A percentile compares a stretch with the other conserved stretches of the same genome.
phyloP scores from a whole-genome alignment of 2,329 filamentous ascomycete genomes.

The Arachnopeziza araneosa region DNA sequence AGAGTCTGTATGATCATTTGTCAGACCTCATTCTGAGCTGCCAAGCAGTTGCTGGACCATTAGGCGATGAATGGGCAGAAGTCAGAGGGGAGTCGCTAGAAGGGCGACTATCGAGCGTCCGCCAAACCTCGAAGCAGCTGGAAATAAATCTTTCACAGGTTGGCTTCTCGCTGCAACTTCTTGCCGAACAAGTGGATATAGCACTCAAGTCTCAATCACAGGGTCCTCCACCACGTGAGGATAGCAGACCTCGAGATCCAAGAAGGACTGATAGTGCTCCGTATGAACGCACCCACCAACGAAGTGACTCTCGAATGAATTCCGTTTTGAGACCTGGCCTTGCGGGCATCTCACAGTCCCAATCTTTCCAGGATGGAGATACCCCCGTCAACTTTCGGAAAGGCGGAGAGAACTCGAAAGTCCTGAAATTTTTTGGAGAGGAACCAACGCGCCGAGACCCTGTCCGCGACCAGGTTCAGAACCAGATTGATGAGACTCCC shows the following conservation, averaged over 20 bases:
- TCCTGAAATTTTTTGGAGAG: conserved; percentile 62
- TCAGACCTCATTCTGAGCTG: conserved; percentile 84
- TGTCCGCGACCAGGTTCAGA: conserved; percentile 6
- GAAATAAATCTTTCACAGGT: conserved; percentile 85
- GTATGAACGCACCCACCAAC: conserved; percentile 49
- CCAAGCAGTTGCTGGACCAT: conserved; percentile 83
- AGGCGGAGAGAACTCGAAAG: conserved; percentile 58
- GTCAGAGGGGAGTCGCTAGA: conserved; percentile 86
- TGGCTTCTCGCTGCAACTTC: conserved; percentile 77
- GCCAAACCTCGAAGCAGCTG: conserved; percentile 69
- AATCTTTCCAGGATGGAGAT: conserved; percentile 55
- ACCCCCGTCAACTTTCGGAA: conserved; percentile 45
- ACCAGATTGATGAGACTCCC: conserved; percentile 62
- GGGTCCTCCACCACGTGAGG: conserved; percentile 22
- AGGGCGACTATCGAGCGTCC: conserved; percentile 75
- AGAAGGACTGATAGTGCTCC: conserved; percentile 54
- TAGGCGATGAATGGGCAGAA: conserved; percentile 94
- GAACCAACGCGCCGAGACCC: conserved; percentile 39
- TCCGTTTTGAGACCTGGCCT: conserved; percentile 23
- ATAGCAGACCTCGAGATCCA: conserved; percentile 44
- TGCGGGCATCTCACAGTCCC: conserved; percentile 35
- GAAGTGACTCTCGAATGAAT: conserved; percentile 46
- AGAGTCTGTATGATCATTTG: conserved; percentile 87
- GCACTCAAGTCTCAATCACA: conserved; percentile 42
- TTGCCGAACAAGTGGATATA: conserved; percentile 73